phyloP scores from a whole-genome alignment of 2,329 filamentous ascomycete genomes.

The Alternaria sp. region DNA sequence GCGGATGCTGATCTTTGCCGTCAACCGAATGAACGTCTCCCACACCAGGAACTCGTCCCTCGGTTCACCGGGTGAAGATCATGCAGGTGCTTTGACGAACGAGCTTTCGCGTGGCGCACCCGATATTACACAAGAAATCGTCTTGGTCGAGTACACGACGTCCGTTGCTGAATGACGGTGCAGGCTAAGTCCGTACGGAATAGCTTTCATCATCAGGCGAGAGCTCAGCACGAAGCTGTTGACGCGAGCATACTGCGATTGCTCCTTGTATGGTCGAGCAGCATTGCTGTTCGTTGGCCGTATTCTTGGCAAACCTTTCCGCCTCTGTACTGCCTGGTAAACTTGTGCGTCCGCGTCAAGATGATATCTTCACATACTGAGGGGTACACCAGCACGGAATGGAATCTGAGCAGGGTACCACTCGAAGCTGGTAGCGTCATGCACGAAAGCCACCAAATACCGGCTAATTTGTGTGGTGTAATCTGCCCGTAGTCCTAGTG shows the following conservation, averaged over 20 bases:
- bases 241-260: not conserved
- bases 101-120: not conserved
- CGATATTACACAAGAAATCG: not conserved
- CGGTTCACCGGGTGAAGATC: not conserved
- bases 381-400: no score
- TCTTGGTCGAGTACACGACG: not conserved
- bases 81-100: slow-evolving; percentile 1
- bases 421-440: not conserved
- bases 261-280: no score
- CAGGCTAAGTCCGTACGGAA: not conserved
- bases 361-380: not conserved
- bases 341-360: not conserved
- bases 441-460: not conserved
- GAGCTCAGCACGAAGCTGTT: not conserved
- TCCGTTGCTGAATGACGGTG: not conserved
- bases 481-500: not conserved
- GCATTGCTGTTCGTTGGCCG: not conserved
- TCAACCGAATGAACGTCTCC: not conserved
- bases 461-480: not conserved
- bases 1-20: not conserved
- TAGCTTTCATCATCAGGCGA: not conserved
- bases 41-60: not conserved
- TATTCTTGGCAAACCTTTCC: not conserved
- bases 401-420: not conserved
- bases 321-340: no score